These are phyloP conservation scores for Phytopythium ostracodes DNA, from an alignment of 352 stramenopile species.

Conservation along the genomic window DNA sequence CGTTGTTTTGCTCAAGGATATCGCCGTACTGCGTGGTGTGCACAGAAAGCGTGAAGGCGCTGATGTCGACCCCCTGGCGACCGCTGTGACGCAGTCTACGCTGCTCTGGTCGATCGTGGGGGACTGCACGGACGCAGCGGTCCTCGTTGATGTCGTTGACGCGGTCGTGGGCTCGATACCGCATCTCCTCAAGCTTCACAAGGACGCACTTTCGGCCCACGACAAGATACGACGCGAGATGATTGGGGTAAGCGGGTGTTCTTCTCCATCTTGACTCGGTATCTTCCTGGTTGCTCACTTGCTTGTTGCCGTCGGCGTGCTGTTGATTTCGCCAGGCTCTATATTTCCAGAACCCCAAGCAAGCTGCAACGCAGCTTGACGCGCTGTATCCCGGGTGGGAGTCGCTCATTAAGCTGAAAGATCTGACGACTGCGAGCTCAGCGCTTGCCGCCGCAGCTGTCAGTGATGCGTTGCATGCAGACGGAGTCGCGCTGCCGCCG, in stretches of 20 bases:
- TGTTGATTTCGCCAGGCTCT: slow-evolving; percentile 27
- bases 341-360: slow-evolving; percentile 60
- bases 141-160: slow-evolving; percentile 40
- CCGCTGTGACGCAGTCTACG: neutral
- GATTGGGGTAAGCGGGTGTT: slow-evolving; percentile 36
- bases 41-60: neutral
- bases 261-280: neutral
- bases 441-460: slow-evolving; percentile 10
- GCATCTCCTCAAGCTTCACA: slow-evolving; percentile 18
- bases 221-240: slow-evolving; percentile 27
- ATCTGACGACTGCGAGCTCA: slow-evolving; percentile 10
- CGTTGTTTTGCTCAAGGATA: slow-evolving; percentile 44
- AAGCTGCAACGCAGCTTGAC: slow-evolving; percentile 39
- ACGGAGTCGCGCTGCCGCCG: neutral
- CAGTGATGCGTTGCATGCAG: neutral
- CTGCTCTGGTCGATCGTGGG: slow-evolving; percentile 19
- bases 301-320: too few relatives aligned
- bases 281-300: neutral
- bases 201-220: slow-evolving; percentile 11
- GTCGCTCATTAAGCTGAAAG: slow-evolving; percentile 23
- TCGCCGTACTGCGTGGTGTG: slow-evolving; percentile 30
- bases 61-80: neutral
- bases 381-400: slow-evolving; percentile 55
- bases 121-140: slow-evolving; percentile 20
- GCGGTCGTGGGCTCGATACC: slow-evolving; percentile 35